phyloP scores from a whole-genome alignment of 2,329 filamentous ascomycete genomes.

The Coniosporium tulheliwenetii region DNA sequence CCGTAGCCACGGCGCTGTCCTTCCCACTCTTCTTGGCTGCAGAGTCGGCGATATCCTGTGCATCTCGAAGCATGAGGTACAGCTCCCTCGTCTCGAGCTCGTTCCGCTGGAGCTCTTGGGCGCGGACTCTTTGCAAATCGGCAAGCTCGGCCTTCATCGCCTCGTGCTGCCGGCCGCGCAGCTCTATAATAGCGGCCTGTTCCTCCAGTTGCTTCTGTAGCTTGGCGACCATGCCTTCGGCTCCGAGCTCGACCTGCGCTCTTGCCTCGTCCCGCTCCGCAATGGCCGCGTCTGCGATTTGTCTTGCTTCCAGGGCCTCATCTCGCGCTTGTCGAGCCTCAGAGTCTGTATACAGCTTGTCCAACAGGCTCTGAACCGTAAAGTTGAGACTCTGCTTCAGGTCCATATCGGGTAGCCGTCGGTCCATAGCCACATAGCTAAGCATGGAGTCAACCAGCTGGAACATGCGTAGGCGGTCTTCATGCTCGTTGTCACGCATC shows the following conservation, averaged over 20 bases:
- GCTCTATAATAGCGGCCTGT: slow-evolving; percentile 77
- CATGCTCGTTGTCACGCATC: slow-evolving; percentile 78
- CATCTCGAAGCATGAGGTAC: slow-evolving; percentile 95
- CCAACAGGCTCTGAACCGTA: slow-evolving; percentile 85
- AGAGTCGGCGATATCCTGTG: slow-evolving; percentile 87
- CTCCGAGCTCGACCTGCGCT: slow-evolving; percentile 74
- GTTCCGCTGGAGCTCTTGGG: slow-evolving; percentile 84
- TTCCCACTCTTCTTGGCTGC: slow-evolving; percentile 50
- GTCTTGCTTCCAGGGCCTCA: slow-evolving; percentile 76
- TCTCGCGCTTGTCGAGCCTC: slow-evolving; percentile 86
- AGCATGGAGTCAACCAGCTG: slow-evolving; percentile 98
- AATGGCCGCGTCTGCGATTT: slow-evolving; percentile 90
- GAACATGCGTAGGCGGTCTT: slow-evolving; percentile 88
- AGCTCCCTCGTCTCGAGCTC: slow-evolving; percentile 92
- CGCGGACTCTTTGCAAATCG: slow-evolving; percentile 68
- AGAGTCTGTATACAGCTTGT: slow-evolving; percentile 91
- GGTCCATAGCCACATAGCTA: slow-evolving; percentile 97
- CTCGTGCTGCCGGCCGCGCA: slow-evolving; percentile 74
- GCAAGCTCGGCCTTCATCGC: slow-evolving; percentile 79
- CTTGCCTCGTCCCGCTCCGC: slow-evolving; percentile 93
- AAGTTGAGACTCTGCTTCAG: slow-evolving; percentile 96
- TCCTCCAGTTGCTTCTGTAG: slow-evolving; percentile 90
- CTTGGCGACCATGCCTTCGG: slow-evolving; percentile 84
- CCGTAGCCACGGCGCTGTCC: slow-evolving; percentile 40
- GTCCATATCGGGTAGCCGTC: slow-evolving; percentile 88